Evolutionary conservation across 352 stramenopile species (phyloP).

Genomic region (Phytophthora litchii): DNA sequence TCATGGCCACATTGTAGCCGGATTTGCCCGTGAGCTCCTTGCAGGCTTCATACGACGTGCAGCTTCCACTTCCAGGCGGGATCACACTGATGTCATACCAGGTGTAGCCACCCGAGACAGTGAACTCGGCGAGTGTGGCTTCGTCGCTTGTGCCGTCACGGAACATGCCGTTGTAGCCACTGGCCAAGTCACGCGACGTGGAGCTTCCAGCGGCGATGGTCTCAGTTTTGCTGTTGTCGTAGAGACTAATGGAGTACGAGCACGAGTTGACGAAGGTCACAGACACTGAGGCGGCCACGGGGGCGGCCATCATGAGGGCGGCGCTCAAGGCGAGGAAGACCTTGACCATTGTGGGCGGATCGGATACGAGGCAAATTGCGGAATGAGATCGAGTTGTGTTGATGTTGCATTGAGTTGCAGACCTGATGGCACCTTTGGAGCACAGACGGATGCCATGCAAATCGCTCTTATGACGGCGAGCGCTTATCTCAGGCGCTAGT

Average conservation of each 20-base stretch:
- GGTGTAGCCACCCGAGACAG: slow-evolving; percentile 37
- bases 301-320: slow-evolving; percentile 35
- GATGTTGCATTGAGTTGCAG: slow-evolving; percentile 6
- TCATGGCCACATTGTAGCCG: slow-evolving; percentile 62
- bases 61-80: slow-evolving; percentile 53
- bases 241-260: slow-evolving; percentile 46
- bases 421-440: slow-evolving; percentile 10
- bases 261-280: slow-evolving; percentile 66
- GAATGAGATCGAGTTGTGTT: slow-evolving; percentile 20
- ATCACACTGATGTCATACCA: slow-evolving; percentile 72
- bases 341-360: slow-evolving; percentile 40
- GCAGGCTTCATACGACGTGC: slow-evolving; percentile 47
- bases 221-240: slow-evolving; percentile 61
- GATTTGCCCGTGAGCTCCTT: slow-evolving; percentile 50
- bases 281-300: slow-evolving; percentile 39
- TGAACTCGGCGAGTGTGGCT: slow-evolving; percentile 60
- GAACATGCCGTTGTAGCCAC: slow-evolving; percentile 62
- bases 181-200: slow-evolving; percentile 34
- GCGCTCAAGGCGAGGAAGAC: slow-evolving; percentile 48
- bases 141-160: slow-evolving; percentile 47
- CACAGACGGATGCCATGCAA: slow-evolving; percentile 34
- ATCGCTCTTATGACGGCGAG: slow-evolving; percentile 20
- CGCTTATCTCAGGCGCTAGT: slow-evolving; percentile 31
- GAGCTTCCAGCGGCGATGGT: slow-evolving; percentile 45
- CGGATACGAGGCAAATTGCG: slow-evolving; percentile 26